A percentile compares a stretch with the other conserved stretches of the same genome.
Conservation (phyloP, 1,284 basidiomycete species). For the Ustilago esculenta region DNA sequence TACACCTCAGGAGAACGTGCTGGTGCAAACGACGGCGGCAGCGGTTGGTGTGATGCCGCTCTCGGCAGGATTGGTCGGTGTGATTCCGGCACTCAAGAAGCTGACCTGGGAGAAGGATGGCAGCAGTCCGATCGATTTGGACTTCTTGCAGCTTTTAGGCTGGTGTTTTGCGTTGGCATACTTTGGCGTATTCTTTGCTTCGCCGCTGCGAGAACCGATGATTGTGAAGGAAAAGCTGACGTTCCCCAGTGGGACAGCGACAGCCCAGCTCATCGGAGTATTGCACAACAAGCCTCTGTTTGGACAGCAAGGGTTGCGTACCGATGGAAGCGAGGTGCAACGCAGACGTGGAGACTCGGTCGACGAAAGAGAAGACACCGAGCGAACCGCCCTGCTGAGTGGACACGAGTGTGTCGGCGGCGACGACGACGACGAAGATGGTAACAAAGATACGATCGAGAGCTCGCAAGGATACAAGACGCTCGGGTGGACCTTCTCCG, state of each 20-base stretch:
- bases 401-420: constrained; percentile 3
- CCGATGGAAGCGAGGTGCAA: too few relatives aligned
- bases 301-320: neutral
- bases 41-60: constrained; percentile 82
- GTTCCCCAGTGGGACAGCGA: constrained; percentile 94
- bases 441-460: constrained; percentile 8
- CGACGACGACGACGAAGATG: neutral
- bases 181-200: constrained; percentile 86
- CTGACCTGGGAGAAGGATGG: constrained; percentile 81
- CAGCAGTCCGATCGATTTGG: constrained; percentile 74
- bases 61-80: constrained; percentile 90
- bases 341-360: neutral
- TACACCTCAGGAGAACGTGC: constrained; percentile 84
- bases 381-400: constrained; percentile 21
- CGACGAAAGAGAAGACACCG: constrained; percentile 12
- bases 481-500: constrained; percentile 62
- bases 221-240: constrained; percentile 92
- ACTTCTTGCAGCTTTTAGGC: constrained; percentile 24
- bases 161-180: constrained; percentile 49
- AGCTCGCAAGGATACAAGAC: constrained; percentile 37
- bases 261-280: constrained; percentile 91
- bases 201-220: constrained; percentile 91
- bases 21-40: constrained; percentile 93
- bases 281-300: constrained; percentile 72
- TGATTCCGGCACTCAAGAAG: constrained; percentile 86